Conservation (phyloP, 2,329 filamentous ascomycete species). For the Ascochyta clinopodiicola region DNA sequence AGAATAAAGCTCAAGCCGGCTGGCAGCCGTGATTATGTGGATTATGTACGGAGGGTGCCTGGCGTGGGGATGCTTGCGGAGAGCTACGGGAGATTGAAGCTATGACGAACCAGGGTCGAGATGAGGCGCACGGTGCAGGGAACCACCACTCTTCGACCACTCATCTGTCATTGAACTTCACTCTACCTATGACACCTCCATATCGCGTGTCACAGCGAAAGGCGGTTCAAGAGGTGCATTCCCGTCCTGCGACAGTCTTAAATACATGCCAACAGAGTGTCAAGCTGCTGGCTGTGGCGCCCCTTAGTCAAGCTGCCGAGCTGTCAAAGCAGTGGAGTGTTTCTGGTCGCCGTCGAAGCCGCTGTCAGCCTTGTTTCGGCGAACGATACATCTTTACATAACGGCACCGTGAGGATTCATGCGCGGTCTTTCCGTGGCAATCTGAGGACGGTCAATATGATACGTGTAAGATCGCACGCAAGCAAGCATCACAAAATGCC, state of each 20-base stretch:
- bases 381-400: background rate
- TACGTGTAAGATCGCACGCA: no score
- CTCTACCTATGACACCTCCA: background rate
- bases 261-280: background rate
- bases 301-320: constrained; percentile 9
- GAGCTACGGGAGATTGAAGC: constrained; percentile 29
- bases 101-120: constrained; percentile 34
- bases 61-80: constrained; percentile 38
- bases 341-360: constrained; percentile 14
- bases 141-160: constrained; percentile 1
- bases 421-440: no score
- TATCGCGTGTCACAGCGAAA: background rate
- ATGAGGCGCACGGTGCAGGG: constrained; percentile 16
- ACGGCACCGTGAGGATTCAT: no score
- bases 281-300: constrained; percentile 8
- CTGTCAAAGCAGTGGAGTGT: constrained; percentile 13
- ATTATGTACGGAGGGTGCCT: constrained; percentile 13
- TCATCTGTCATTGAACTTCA: background rate
- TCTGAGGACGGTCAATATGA: no score
- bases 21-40: constrained; percentile 13
- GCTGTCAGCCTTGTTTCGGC: constrained; percentile 16
- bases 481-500: no score
- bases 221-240: background rate
- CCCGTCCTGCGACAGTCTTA: background rate
- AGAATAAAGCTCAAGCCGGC: background rate